phyloP scores from a whole-genome alignment of 2,329 filamentous ascomycete genomes.

The Monosporascus sp. region DNA sequence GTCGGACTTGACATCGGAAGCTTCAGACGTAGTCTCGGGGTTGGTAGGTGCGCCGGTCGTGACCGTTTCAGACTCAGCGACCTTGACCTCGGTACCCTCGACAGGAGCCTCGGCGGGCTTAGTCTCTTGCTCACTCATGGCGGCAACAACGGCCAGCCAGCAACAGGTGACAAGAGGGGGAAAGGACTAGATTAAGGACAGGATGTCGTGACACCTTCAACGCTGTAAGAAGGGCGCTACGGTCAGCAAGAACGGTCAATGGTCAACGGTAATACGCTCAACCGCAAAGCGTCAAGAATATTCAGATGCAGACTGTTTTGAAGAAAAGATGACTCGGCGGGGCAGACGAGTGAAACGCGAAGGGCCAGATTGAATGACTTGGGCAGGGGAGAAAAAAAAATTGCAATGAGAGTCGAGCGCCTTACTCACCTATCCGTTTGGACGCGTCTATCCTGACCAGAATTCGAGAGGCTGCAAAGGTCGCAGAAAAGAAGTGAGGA shows the following conservation, averaged over 20 bases:
- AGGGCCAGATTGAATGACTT: background rate
- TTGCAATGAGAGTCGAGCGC: background rate
- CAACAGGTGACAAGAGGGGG: too few relatives aligned
- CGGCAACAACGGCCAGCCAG: slow-evolving; percentile 4
- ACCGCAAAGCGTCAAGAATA: too few relatives aligned
- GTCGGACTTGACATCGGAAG: background rate
- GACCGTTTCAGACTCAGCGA: slow-evolving; percentile 11
- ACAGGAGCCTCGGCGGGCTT: slow-evolving; percentile 33
- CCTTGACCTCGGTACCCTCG: background rate
- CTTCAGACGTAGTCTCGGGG: slow-evolving; percentile 19
- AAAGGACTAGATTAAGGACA: too few relatives aligned
- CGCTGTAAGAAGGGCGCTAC: background rate
- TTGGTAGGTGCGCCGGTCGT: slow-evolving; percentile 17
- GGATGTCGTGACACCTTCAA: background rate
- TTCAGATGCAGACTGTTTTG: background rate
- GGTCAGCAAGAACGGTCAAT: too few relatives aligned
- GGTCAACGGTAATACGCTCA: too few relatives aligned
- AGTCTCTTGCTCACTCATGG: slow-evolving; percentile 32
- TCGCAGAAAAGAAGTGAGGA: too few relatives aligned
- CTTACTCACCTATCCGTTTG: too few relatives aligned
- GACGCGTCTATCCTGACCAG: too few relatives aligned
- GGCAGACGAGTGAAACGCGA: background rate
- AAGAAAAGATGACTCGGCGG: background rate
- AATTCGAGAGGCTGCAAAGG: too few relatives aligned
- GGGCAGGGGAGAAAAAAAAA: background rate